A percentile compares a stretch with the other conserved stretches of the same genome.
Conservation (phyloP, 2,329 filamentous ascomycete species). For the Diaporthe capsici region DNA sequence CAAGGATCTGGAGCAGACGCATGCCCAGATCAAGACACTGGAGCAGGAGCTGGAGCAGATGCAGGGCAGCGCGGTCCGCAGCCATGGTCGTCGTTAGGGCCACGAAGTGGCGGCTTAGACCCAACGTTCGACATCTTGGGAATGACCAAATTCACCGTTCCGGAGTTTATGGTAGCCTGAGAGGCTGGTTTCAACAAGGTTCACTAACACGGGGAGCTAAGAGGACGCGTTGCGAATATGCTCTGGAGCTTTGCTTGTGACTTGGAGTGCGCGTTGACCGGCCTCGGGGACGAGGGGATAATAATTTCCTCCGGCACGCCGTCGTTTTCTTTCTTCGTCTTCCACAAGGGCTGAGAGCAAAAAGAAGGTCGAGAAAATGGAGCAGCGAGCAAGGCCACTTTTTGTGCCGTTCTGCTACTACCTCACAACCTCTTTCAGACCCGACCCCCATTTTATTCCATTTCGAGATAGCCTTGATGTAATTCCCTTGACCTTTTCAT, state of each 20-base stretch:
- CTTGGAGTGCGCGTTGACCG: slow-evolving; percentile 38
- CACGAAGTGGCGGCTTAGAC: slow-evolving; percentile 39
- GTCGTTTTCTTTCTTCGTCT: slow-evolving; percentile 40
- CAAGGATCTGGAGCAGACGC: slow-evolving; percentile 99
- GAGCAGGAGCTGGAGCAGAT: slow-evolving; percentile 94
- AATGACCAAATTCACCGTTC: slow-evolving; percentile 30
- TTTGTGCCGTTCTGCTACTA: slow-evolving; percentile 35
- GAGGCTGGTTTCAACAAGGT: slow-evolving; percentile 36
- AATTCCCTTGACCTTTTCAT: slow-evolving; percentile 62
- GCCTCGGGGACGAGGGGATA: slow-evolving; percentile 33
- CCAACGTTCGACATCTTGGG: slow-evolving; percentile 26
- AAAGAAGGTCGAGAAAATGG: slow-evolving; percentile 27
- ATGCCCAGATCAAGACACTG: slow-evolving; percentile 92
- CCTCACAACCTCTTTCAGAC: slow-evolving; percentile 37
- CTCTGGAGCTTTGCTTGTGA: slow-evolving; percentile 39
- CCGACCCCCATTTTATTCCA: slow-evolving; percentile 38
- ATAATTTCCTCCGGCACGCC: slow-evolving; percentile 38
- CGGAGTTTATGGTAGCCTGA: slow-evolving; percentile 36
- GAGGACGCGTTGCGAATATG: slow-evolving; percentile 37
- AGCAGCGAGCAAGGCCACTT: slow-evolving; percentile 34
- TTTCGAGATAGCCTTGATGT: slow-evolving; percentile 59
- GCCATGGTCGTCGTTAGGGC: slow-evolving; percentile 87
- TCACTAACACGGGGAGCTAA: slow-evolving; percentile 38
- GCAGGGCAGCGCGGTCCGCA: slow-evolving; percentile 91
- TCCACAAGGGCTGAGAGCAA: slow-evolving; percentile 38